Conservation (phyloP, 2,329 filamentous ascomycete genomes). For the Pseudopithomyces maydicus region DNA sequence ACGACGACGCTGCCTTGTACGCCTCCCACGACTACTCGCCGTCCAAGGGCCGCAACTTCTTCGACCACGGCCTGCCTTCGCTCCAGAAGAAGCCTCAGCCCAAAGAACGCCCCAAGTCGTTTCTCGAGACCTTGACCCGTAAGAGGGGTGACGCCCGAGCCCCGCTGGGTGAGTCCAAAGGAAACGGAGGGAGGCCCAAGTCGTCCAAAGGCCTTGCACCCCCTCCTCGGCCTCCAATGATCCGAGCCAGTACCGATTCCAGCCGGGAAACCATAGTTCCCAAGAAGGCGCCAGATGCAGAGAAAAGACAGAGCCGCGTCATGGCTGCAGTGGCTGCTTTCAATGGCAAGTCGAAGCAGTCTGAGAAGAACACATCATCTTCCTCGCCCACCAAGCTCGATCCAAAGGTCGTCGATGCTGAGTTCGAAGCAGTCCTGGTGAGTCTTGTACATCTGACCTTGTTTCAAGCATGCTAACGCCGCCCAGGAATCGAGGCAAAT, state of each 20-base stretch:
- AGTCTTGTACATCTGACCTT: slow-evolving; percentile 40
- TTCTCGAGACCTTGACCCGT: slow-evolving; percentile 46
- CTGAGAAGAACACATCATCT: slow-evolving; percentile 28
- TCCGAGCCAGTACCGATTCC: slow-evolving; percentile 36
- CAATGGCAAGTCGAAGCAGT: slow-evolving; percentile 57
- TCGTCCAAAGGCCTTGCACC: slow-evolving; percentile 24
- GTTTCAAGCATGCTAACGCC: slow-evolving; percentile 47
- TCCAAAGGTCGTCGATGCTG: slow-evolving; percentile 62
- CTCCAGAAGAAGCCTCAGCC: slow-evolving; percentile 35
- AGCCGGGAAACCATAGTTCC: slow-evolving; percentile 22
- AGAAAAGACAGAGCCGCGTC: slow-evolving; percentile 58
- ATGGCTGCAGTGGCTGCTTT: slow-evolving; percentile 69
- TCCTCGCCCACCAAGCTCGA: slow-evolving; percentile 49
- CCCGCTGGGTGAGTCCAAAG: slow-evolving; percentile 40
- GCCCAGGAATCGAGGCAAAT: slow-evolving; percentile 84
- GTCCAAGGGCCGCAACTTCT: slow-evolving; percentile 66
- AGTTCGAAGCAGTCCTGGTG: slow-evolving; percentile 66
- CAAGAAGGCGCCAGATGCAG: slow-evolving; percentile 20
- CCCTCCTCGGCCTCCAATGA: slow-evolving; percentile 21
- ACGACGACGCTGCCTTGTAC: slow-evolving; percentile 63
- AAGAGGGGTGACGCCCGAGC: slow-evolving; percentile 43
- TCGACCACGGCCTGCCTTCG: slow-evolving; percentile 55
- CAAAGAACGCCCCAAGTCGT: slow-evolving; percentile 58
- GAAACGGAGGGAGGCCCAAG: slow-evolving; percentile 34
- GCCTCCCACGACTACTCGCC: slow-evolving; percentile 65